phyloP scores from a whole-genome alignment of 2,329 filamentous ascomycete genomes.

The Zopfia rhizophila region DNA sequence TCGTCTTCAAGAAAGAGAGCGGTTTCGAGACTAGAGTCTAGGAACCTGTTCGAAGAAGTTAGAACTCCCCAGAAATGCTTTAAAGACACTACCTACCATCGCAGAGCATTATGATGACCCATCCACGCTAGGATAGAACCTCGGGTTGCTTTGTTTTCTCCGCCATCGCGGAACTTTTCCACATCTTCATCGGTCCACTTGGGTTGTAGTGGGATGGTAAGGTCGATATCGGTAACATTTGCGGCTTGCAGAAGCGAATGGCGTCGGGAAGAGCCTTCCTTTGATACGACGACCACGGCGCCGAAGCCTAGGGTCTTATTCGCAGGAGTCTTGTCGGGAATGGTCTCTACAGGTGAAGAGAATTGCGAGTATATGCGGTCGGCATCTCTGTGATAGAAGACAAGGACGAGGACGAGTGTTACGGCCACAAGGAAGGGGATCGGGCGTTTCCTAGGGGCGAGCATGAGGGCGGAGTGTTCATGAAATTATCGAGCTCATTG shows the following conservation, averaged over 20 bases:
- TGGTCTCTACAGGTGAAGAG: constrained; percentile 36
- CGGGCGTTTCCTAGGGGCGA: constrained; percentile 39
- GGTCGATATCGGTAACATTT: constrained; percentile 55
- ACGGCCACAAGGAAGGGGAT: constrained; percentile 41
- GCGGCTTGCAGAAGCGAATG: constrained; percentile 53
- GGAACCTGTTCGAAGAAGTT: constrained; percentile 48
- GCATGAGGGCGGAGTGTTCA: constrained; percentile 25
- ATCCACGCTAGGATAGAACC: constrained; percentile 58
- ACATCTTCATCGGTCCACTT: constrained; percentile 55
- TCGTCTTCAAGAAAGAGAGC: constrained; percentile 59
- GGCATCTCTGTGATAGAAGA: constrained; percentile 38
- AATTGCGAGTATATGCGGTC: constrained; percentile 43
- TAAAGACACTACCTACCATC: constrained; percentile 40
- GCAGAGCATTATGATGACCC: constrained; percentile 56
- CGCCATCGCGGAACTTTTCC: constrained; percentile 47
- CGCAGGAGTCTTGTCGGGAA: constrained; percentile 38
- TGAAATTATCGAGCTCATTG: constrained; percentile 27
- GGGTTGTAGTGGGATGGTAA: constrained; percentile 56
- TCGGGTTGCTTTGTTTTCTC: constrained; percentile 44
- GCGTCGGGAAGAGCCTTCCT: constrained; percentile 51
- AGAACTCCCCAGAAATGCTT: constrained; percentile 11
- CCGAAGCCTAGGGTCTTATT: constrained; percentile 55
- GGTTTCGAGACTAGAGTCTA: constrained; percentile 54
- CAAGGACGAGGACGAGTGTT: constrained; percentile 34
- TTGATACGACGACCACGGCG: constrained; percentile 54